Conservation (phyloP, 176 grass and related monocot species). For the Leersia perrieri region DNA sequence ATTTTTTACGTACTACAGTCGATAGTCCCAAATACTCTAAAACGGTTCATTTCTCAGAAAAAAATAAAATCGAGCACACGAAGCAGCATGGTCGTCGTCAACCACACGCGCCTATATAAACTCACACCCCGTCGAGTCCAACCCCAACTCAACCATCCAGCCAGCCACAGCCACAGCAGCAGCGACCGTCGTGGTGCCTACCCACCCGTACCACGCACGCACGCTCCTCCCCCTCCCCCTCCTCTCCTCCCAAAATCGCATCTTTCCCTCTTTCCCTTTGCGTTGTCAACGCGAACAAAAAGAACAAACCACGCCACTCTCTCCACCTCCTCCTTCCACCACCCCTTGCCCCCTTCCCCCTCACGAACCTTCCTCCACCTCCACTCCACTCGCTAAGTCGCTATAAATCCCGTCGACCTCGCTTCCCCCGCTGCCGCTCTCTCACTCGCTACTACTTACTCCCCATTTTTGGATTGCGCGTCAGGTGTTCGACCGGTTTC, state of each 20-base stretch:
- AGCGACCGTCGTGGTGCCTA: not conserved
- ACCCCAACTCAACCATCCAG: not conserved
- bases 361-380: constrained; percentile 32
- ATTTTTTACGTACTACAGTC: too few relatives aligned
- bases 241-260: constrained; percentile 3
- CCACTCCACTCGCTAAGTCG: too few relatives aligned
- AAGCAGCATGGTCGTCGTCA: not conserved
- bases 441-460: too few relatives aligned
- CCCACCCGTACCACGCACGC: not conserved
- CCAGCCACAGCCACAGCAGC: not conserved
- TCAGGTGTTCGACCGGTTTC: not conserved
- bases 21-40: too few relatives aligned
- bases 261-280: constrained; percentile 37
- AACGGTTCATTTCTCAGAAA: too few relatives aligned
- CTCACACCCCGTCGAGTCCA: not conserved
- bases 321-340: constrained; percentile 9
- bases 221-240: not conserved
- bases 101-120: not conserved
- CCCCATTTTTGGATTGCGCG: not conserved
- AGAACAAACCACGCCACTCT: constrained; percentile 15
- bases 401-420: constrained; percentile 35
- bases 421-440: not conserved
- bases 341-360: not conserved
- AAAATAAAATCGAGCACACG: too few relatives aligned
- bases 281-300: constrained; percentile 67